Conservation (phyloP, 169 alveolate species). For the Perkinsus marinus region DNA sequence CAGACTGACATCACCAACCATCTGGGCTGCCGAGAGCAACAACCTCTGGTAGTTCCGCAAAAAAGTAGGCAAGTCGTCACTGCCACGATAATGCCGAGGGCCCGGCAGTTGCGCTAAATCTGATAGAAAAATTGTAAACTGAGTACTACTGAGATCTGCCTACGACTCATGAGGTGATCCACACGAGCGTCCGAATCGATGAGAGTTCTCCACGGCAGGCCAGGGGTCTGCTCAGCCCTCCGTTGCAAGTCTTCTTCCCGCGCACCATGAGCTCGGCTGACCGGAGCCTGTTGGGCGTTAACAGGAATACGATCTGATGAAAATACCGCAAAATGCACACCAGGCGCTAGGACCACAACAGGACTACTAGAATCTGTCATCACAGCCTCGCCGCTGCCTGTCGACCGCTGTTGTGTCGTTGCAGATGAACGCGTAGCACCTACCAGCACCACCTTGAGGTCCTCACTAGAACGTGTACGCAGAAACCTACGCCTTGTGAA, state of each 20-base stretch:
- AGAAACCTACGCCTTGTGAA: neutral
- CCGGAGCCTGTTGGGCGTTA: neutral
- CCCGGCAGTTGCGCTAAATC: neutral
- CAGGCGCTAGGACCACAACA: neutral
- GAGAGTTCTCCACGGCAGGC: neutral
- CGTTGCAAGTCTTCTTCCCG: neutral
- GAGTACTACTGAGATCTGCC: neutral
- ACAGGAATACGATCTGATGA: neutral
- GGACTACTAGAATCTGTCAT: neutral
- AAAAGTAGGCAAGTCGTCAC: neutral
- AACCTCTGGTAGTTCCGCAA: neutral
- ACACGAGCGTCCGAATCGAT: neutral
- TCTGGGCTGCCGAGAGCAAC: neutral
- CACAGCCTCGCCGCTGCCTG: neutral
- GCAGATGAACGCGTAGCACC: neutral
- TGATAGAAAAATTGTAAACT: neutral
- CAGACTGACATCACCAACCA: neutral
- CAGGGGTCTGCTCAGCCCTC: neutral
- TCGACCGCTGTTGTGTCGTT: neutral
- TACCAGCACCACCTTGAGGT: neutral
- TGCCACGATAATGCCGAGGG: neutral
- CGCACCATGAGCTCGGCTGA: neutral
- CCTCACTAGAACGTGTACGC: neutral
- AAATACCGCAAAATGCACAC: neutral
- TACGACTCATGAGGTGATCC: neutral